phyloP scores from a whole-genome alignment of 2,329 filamentous ascomycete genomes.

The Fusarium caatingaense region DNA sequence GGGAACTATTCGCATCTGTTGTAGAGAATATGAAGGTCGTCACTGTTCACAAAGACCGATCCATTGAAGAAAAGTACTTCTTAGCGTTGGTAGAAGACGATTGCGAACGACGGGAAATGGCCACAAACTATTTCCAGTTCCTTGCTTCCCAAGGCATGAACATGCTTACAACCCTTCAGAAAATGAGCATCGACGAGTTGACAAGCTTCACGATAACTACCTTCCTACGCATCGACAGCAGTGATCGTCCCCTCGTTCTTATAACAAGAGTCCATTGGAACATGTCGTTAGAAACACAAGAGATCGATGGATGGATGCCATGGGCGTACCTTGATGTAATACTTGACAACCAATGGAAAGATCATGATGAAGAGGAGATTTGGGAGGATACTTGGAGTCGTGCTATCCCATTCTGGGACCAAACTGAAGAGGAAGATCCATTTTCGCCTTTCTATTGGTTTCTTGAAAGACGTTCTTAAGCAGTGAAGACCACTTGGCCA shows the following conservation, averaged over 20 bases:
- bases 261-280: no score
- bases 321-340: neutral
- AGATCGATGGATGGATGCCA: neutral
- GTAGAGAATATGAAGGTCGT: neutral
- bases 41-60: no score
- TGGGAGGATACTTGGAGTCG: neutral
- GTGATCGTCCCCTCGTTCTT: no score
- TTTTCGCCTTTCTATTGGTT: neutral
- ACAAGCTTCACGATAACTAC: neutral
- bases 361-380: no score
- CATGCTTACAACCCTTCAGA: neutral
- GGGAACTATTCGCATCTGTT: neutral
- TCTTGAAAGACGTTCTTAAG: no score
- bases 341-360: accelerated
- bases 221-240: neutral
- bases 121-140: neutral
- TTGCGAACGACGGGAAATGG: no score
- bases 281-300: neutral
- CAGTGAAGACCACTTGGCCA: no score
- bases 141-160: neutral
- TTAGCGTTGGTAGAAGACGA: no score
- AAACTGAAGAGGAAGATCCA: neutral
- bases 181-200: neutral
- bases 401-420: neutral
- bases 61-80: neutral